Percentiles rank a stretch among this genome's conserved stretches.
Conservation (phyloP, 805 yeast species). For the Candida berthetii region DNA sequence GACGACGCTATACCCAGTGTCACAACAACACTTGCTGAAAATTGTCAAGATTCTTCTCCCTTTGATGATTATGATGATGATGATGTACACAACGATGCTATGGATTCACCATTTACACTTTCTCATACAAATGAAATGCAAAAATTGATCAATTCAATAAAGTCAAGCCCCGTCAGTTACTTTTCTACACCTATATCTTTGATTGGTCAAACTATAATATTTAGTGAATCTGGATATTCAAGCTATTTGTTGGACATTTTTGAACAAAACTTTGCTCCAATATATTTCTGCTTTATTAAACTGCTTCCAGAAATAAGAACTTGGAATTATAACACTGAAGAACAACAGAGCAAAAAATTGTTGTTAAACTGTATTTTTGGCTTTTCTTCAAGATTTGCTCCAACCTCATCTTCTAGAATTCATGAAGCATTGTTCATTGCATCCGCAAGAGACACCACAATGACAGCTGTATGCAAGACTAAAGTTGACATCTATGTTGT, state of each 20-base stretch:
- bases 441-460: constrained; percentile 18
- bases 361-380: constrained; percentile 21
- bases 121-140: neutral
- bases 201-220: constrained; percentile 9
- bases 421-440: constrained; percentile 15
- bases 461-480: constrained; percentile 10
- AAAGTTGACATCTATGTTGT: constrained; percentile 17
- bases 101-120: neutral
- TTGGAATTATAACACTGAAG: constrained; percentile 13
- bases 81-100: no score
- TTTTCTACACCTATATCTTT: constrained; percentile 2
- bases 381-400: constrained; percentile 17
- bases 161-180: neutral
- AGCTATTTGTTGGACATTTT: constrained; percentile 9
- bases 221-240: constrained; percentile 11
- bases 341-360: constrained; percentile 15
- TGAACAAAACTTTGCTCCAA: constrained; percentile 7
- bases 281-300: constrained; percentile 9
- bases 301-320: constrained; percentile 7
- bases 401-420: constrained; percentile 8
- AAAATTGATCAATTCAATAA: neutral
- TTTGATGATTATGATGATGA: no score
- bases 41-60: no score
- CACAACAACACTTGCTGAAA: no score
- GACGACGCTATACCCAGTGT: no score